Evolutionary conservation across 352 stramenopile species (phyloP).

Genomic region (Albugo laibachii): DNA sequence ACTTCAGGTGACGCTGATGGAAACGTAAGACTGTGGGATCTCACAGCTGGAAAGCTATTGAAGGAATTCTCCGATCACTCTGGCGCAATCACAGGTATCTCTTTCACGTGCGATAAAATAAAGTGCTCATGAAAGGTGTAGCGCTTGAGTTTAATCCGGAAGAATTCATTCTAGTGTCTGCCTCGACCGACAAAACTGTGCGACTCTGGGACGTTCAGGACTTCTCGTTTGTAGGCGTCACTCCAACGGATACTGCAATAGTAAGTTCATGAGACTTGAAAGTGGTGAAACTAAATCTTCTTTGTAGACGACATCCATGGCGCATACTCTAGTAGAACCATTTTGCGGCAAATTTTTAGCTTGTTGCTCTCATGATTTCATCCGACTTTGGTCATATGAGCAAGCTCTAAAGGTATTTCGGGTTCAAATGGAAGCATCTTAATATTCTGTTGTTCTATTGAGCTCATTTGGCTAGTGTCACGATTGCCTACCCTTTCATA

Average conservation of each 20-base stretch:
- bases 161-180: slow-evolving; percentile 70
- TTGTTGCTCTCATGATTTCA: slow-evolving; percentile 48
- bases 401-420: slow-evolving; percentile 39
- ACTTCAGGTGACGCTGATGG: slow-evolving; percentile 53
- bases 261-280: slow-evolving; percentile 12
- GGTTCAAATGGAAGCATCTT: neutral
- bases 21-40: slow-evolving; percentile 70
- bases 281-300: neutral
- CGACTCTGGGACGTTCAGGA: slow-evolving; percentile 78
- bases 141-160: slow-evolving; percentile 69
- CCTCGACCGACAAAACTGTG: slow-evolving; percentile 48
- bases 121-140: neutral
- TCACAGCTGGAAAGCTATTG: slow-evolving; percentile 55
- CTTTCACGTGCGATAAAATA: neutral
- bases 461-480: slow-evolving; percentile 28
- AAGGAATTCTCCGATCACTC: slow-evolving; percentile 54
- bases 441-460: neutral
- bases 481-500: slow-evolving; percentile 37
- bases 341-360: slow-evolving; percentile 65
- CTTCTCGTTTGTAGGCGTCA: slow-evolving; percentile 60
- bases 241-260: slow-evolving; percentile 46
- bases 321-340: slow-evolving; percentile 50
- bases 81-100: slow-evolving; percentile 36
- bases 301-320: slow-evolving; percentile 54
- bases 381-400: slow-evolving; percentile 75